Percentiles rank a stretch among this genome's conserved stretches.
Evolutionary conservation across 1,284 basidiomycete species (phyloP).

Genomic region (Taiwanofungus camphoratus): DNA sequence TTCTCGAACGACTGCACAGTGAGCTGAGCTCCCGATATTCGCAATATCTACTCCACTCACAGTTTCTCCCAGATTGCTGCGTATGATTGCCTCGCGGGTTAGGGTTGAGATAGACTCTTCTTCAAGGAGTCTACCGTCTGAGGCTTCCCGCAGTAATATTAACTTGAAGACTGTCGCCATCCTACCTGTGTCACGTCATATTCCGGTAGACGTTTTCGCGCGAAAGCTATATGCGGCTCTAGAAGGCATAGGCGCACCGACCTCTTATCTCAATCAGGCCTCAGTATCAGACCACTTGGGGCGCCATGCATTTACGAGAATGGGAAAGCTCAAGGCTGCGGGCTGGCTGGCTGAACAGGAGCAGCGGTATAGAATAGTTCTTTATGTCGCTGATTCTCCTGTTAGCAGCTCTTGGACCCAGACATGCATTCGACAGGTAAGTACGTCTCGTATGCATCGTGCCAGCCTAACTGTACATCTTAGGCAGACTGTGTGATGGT

Average conservation of each 20-base stretch:
- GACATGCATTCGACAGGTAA: conserved; percentile 88
- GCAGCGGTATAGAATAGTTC: conserved; percentile 83
- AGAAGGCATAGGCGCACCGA: conserved; percentile 84
- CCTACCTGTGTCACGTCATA: conserved; percentile 73
- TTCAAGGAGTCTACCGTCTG: conserved; percentile 41
- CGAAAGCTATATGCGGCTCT: conserved; percentile 83
- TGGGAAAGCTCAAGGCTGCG: conserved; percentile 91
- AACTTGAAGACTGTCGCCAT: conserved; percentile 94
- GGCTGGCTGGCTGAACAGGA: conserved; percentile 95
- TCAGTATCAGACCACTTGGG: conserved; percentile 88
- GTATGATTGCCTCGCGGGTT: conserved; percentile 91
- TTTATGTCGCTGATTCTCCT: conserved; percentile 92
- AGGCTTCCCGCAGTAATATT: conserved; percentile 74
- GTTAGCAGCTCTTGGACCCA: conserved; percentile 95
- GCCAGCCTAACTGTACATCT: no score
- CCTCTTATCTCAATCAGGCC: conserved; percentile 87
- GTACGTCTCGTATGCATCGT: conserved; percentile 18
- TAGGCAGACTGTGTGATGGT: conserved; percentile 96
- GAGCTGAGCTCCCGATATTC: no score
- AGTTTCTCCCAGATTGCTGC: conserved; percentile 53
- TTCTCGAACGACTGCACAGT: conserved; percentile 94
- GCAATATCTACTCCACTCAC: neutral
- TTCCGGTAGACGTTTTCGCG: conserved; percentile 86
- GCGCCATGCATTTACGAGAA: conserved; percentile 86
- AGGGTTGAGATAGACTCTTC: conserved; percentile 73